Evolutionary conservation across 345 rosid species (phyloP).

Genomic region (Ailanthus altissimus): DNA sequence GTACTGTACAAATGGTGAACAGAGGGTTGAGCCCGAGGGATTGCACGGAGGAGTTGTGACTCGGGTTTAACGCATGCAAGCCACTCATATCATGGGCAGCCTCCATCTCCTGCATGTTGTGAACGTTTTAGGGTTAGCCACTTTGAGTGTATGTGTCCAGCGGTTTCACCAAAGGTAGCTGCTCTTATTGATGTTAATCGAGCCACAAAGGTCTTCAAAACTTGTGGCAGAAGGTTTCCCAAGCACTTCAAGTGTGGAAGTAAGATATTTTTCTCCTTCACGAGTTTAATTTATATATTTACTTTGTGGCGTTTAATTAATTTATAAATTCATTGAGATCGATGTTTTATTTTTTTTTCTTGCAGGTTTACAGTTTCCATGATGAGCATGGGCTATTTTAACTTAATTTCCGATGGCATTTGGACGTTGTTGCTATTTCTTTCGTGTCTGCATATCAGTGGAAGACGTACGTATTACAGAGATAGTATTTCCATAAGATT

Average conservation of each 20-base stretch:
- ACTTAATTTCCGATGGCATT: no score
- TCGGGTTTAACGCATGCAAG: constrained; percentile 9
- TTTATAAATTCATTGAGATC: no score
- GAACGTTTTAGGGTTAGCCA: constrained; percentile 7
- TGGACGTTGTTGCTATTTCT: no score
- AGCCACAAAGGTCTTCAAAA: background rate
- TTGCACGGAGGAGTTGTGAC: constrained; percentile 25
- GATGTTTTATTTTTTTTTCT: background rate
- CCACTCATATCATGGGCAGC: constrained; percentile 15
- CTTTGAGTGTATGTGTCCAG: constrained; percentile 14
- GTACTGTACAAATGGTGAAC: no score
- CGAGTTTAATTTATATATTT: background rate
- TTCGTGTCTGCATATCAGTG: no score
- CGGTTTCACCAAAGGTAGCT: constrained; percentile 4
- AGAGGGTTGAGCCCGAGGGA: constrained; percentile 18
- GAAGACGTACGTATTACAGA: no score
- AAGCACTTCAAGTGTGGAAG: constrained; percentile 21
- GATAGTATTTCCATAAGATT: no score
- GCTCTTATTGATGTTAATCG: background rate
- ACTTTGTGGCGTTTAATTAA: no score
- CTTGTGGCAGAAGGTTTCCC: constrained; percentile 17
- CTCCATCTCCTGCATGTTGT: constrained; percentile 18
- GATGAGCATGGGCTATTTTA: background rate
- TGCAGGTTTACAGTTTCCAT: constrained; percentile 12
- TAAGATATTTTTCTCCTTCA: constrained; percentile 1